Conservation (phyloP, 2,329 filamentous ascomycete species). For the Emmonsia crescens region DNA sequence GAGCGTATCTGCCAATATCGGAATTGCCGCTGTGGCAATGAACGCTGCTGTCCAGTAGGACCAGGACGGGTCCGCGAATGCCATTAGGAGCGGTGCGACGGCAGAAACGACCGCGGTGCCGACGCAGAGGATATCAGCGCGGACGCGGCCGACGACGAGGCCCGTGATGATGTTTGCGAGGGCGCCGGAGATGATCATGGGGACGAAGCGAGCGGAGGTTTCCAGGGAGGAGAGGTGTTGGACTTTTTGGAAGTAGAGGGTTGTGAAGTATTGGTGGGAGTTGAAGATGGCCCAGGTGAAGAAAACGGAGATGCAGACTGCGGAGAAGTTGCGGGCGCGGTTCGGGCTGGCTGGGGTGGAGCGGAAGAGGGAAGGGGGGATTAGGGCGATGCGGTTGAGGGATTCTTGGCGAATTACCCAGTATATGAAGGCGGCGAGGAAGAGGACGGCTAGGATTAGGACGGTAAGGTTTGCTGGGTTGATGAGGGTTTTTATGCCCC, state of each 20-base stretch:
- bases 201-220: slow-evolving; percentile 37
- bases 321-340: slow-evolving; percentile 11
- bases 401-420: slow-evolving; percentile 43
- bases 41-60: slow-evolving; percentile 44
- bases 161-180: slow-evolving; percentile 37
- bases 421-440: slow-evolving; percentile 39
- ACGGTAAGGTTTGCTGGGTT: slow-evolving; percentile 5
- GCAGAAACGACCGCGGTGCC: slow-evolving; percentile 35
- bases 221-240: slow-evolving; percentile 36
- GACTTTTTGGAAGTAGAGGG: slow-evolving; percentile 32
- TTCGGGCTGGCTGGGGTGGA: slow-evolving; percentile 38
- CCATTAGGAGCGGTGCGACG: slow-evolving; percentile 45
- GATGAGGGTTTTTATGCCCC: not conserved
- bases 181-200: slow-evolving; percentile 34
- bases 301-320: slow-evolving; percentile 40
- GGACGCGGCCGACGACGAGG: slow-evolving; percentile 36
- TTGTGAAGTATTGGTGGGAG: slow-evolving; percentile 11
- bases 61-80: slow-evolving; percentile 38
- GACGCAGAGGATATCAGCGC: slow-evolving; percentile 32
- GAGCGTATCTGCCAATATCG: slow-evolving; percentile 24
- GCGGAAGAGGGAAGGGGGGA: slow-evolving; percentile 50
- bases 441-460: slow-evolving; percentile 7
- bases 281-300: slow-evolving; percentile 36
- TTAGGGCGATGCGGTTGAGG: slow-evolving; percentile 39
- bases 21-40: slow-evolving; percentile 22